Evolutionary conservation across 495 filamentous ascomycete species (phyloP), one percentile per base, ranked within the genome.

Genomic region (Amorphotheca resinae): DNA sequence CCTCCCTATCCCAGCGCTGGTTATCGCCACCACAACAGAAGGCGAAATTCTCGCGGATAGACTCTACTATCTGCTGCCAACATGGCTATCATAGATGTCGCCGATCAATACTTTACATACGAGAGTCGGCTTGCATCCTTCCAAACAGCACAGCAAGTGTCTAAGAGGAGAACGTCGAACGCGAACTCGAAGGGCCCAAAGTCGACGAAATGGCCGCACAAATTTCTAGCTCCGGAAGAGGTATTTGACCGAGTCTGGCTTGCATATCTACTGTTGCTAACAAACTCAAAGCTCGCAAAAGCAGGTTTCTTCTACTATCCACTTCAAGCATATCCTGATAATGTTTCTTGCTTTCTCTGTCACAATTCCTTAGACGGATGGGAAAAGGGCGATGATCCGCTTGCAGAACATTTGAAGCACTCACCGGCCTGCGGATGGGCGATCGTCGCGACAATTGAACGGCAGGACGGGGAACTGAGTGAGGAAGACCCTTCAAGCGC

Each of bases 291-390:
- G 54, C 77, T 96, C 54, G 91, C 89, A 6, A 72, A 74, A 52
- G 91, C 89, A 45, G 91, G 91, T 7, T 93, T 98, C 62, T 87
- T 76, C 66, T 98, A 82, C 62, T 73, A 80, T 38, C 91, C 89
- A 4, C 72, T 73, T 22, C 67, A 74, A 20, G 67, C 69, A 12
- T 80, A 72, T 49, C 79, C 79, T 7, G 91, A 98, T 58, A 98
- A 94, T 64, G 85, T 84, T 36, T 76, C 72, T 47, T 98, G 91
- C 57, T 94, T 91, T 63, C 64, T 84, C 14, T 98, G 91, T 65
- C 56, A 74, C 20, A 76, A 80, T 57, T 69, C 75, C 39, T 66
- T 96, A 16, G 84, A 85, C 56, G 87, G 87, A 33, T 98, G 91
- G 91, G 87, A 95, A 52, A 66, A 78, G 25, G 72, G 74, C 4